A percentile compares a stretch with the other conserved stretches of the same genome.
Conservation (phyloP, 805 yeast species). For the Jamesozyma piceae region DNA sequence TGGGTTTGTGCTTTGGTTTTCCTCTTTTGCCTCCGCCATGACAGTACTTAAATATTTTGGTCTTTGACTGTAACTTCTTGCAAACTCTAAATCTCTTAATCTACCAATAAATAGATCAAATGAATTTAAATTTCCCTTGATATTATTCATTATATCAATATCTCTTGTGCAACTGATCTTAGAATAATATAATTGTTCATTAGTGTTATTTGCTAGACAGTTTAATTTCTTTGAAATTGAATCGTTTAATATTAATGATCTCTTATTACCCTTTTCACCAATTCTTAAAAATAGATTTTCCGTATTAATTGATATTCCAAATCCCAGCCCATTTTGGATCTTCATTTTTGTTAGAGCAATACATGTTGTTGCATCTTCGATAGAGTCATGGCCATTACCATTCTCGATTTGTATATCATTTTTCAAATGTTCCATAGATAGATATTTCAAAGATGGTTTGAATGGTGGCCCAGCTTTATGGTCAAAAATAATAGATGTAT, state of each 20-base stretch:
- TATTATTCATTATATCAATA: conserved; percentile 43
- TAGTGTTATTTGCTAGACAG: neutral
- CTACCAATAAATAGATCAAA: conserved; percentile 46
- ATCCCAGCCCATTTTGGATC: conserved; percentile 52
- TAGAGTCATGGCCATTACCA: conserved; percentile 65
- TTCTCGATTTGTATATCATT: conserved; percentile 59
- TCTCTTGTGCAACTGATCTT: conserved; percentile 44
- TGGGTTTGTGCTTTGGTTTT: neutral
- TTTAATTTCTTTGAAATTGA: conserved; percentile 18
- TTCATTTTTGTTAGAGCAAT: conserved; percentile 67
- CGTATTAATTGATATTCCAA: conserved; percentile 45
- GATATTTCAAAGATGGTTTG: conserved; percentile 66
- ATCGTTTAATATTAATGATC: conserved; percentile 30
- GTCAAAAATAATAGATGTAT: conserved; percentile 68
- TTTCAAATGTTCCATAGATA: conserved; percentile 49
- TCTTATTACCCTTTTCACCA: conserved; percentile 20
- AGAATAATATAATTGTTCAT: conserved; percentile 4
- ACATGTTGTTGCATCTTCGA: conserved; percentile 78
- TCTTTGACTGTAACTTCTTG: conserved; percentile 28
- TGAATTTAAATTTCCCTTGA: conserved; percentile 30
- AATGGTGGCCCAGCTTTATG: conserved; percentile 78
- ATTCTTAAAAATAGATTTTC: conserved; percentile 37
- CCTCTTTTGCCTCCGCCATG: neutral
- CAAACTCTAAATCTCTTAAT: conserved; percentile 50
- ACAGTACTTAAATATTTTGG: too few relatives aligned